Conservation (phyloP, 345 rosid genomes). For the Geranium brycei region DNA sequence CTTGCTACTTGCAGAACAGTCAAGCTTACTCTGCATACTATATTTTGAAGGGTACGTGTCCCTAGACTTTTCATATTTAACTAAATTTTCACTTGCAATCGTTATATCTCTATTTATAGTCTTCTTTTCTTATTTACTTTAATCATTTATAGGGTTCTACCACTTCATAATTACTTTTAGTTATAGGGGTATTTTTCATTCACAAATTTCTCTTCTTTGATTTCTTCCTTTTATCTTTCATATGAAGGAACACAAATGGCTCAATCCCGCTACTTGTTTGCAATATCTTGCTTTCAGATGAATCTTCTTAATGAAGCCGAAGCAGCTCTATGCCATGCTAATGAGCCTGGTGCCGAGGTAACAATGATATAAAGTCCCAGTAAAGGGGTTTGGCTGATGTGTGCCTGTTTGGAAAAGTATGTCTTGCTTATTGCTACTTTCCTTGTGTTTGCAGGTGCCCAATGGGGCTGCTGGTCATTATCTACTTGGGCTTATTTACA, state of each 20-base stretch:
- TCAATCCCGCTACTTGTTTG: conserved; percentile 96
- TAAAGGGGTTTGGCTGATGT: neutral
- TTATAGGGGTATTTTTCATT: conserved; percentile 2
- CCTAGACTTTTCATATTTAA: too few species aligned
- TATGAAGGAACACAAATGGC: conserved; percentile 78
- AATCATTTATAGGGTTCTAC: too few species aligned
- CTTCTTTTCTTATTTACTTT: too few species aligned
- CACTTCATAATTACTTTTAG: too few species aligned
- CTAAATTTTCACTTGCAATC: too few species aligned
- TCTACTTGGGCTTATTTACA: conserved; percentile 92
- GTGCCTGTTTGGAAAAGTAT: neutral
- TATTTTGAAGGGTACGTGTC: too few species aligned
- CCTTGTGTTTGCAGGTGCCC: conserved; percentile 49
- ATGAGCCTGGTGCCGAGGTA: conserved; percentile 84
- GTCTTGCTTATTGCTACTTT: neutral
- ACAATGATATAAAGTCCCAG: neutral
- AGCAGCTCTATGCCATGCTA: conserved; percentile 65
- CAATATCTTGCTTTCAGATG: conserved; percentile 90
- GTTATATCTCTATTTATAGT: too few species aligned
- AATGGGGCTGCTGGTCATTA: conserved; percentile 96
- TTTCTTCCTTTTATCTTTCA: conserved; percentile 8
- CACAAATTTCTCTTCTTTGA: conserved; percentile 7
- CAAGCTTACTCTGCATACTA: too few species aligned
- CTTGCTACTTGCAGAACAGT: too few species aligned
- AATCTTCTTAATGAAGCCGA: conserved; percentile 94